These are phyloP conservation scores for Capillidium rhysosporum DNA, from an alignment of 371 early-diverging fungal genomes.

Conservation along the genomic window DNA sequence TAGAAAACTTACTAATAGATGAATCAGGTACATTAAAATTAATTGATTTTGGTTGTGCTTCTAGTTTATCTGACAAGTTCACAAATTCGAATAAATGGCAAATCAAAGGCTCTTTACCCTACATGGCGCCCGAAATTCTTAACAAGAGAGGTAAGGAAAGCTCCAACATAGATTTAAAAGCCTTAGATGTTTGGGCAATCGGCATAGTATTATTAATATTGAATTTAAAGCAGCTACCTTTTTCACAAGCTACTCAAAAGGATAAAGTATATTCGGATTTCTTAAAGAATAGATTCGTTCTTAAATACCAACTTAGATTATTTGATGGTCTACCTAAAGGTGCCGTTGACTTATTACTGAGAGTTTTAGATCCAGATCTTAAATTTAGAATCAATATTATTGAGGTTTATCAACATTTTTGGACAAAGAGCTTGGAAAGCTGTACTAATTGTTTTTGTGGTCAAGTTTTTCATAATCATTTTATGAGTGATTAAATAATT, in stretches of 20 bases:
- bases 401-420: no score
- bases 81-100: neutral
- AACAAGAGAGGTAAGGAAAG: neutral
- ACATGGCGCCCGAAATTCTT: constrained; percentile 5
- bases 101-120: neutral
- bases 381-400: no score
- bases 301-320: no score
- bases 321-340: no score
- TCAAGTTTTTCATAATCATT: no score
- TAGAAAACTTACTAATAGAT: neutral
- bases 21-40: neutral
- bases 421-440: no score
- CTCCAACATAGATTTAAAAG: neutral
- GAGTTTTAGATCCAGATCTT: no score
- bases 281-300: no score
- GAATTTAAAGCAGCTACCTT: neutral
- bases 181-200: neutral
- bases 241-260: neutral
- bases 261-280: constrained; percentile 9
- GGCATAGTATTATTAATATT: constrained; percentile 4
- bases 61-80: neutral
- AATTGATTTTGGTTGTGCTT: constrained; percentile 1
- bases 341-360: no score
- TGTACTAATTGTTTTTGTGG: no score
- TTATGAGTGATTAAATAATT: no score